phyloP scores from a whole-genome alignment of 768 basidiomycete genomes.

The Amanita phalloides region DNA sequence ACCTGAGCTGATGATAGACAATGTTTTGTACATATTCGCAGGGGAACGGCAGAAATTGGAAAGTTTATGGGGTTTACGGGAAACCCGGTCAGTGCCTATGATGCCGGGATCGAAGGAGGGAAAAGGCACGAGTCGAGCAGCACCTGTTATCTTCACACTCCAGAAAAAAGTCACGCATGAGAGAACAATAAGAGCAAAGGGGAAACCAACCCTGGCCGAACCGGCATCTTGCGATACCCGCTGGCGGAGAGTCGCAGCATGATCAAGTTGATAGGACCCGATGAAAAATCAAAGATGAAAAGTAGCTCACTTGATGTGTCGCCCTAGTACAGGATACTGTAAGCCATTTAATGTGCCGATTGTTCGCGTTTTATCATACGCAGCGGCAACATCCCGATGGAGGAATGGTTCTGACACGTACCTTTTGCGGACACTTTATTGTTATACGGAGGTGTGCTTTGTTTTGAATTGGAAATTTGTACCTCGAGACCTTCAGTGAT shows the following conservation, averaged over 20 bases:
- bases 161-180: neutral
- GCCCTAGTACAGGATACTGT: neutral
- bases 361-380: neutral
- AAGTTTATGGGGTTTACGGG: too few species aligned
- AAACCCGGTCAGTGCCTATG: neutral
- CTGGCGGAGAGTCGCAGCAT: neutral
- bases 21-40: neutral
- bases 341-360: neutral
- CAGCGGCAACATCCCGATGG: neutral
- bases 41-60: too few species aligned
- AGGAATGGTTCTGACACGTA: neutral
- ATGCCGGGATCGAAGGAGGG: neutral
- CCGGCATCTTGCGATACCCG: neutral
- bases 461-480: neutral
- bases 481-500: neutral
- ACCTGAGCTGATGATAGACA: neutral
- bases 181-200: slow-evolving; percentile 4
- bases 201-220: neutral
- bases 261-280: too few species aligned
- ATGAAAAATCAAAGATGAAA: neutral
- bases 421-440: neutral
- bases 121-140: neutral
- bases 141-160: neutral
- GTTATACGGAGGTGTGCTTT: neutral
- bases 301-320: neutral